Conservation (phyloP, 2,329 filamentous ascomycete species). For the Fusarium mundagurra region DNA sequence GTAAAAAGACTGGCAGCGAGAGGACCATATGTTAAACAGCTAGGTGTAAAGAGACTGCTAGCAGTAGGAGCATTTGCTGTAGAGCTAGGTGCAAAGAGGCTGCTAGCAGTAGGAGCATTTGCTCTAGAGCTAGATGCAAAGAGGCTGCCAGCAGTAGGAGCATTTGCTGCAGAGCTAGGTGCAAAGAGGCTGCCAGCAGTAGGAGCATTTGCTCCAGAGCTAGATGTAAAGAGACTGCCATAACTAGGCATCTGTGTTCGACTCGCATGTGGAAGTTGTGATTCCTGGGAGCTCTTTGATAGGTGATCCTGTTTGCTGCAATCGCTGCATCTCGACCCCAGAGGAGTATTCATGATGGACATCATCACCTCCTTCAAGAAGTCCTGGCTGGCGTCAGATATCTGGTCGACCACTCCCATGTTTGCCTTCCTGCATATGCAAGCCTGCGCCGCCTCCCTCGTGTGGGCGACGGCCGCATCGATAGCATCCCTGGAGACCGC, state of each 20-base stretch:
- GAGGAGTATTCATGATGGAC: not conserved
- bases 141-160: too few species aligned
- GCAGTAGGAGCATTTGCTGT: too few species aligned
- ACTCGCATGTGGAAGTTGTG: too few species aligned
- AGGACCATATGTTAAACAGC: too few species aligned
- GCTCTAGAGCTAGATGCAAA: accelerated
- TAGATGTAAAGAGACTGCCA: accelerated
- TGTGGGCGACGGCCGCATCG: not conserved
- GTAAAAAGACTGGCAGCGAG: too few species aligned
- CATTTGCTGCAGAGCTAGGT: not conserved
- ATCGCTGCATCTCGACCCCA: not conserved
- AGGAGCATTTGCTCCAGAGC: not conserved
- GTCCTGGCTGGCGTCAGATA: not conserved
- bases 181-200: not conserved
- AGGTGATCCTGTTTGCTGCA: not conserved
- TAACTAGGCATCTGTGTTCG: accelerated
- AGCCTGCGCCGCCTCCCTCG: not conserved
- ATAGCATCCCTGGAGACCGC: not conserved
- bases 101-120: accelerated
- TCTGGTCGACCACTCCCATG: not conserved
- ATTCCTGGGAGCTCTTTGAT: not conserved
- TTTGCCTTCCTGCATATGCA: not conserved
- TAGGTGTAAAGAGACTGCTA: too few species aligned
- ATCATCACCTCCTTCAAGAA: not conserved
- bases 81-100: too few species aligned